Evolutionary conservation across 2,329 filamentous ascomycete genomes (phyloP), one percentile per base, ranked within the genome.

Genomic region (Neoarthrinium moseri): DNA sequence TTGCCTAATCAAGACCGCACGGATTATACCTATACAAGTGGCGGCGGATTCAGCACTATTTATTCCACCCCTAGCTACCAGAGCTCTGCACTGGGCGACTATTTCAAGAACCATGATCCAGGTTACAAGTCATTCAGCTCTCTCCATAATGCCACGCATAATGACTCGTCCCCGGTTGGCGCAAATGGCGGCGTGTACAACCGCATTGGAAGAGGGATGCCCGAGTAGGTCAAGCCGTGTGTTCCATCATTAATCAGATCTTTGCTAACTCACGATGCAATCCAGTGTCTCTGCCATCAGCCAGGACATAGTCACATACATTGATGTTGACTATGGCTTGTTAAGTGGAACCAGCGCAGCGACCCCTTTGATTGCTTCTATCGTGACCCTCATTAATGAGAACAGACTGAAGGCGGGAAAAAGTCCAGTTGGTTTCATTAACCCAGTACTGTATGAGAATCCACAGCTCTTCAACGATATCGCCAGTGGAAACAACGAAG

Each of bases 11-110:
- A 20, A 38, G 30, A 43, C 32, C 12, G 36, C 42, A 32, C 41
- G 36, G 40, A n/a, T 20, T 18, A 22, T n/a, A 20, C 46, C 20
- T 34, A 27, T 18, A 7, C 44, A 32, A 18, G 38, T 23, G 17
- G 37, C 21, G 54, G 54, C n/a, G 54, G 54, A 10, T 56, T 56
- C 35, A 49, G 45, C n/a, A 33, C 44, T 40, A n/a, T 58, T 26
- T 65, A 56, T 36, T 15, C 52, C 1, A 45, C 69, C 8, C 76
- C 76, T 0, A 51, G 51, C 5, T 81, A 73, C 50, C 77, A 80
- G 52, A 15, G 34, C 15, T 30, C 48, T 6, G 62, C 70, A 6
- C 54, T 63, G 5, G 73, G 78, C 2, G 53, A 59, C 4, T 48
- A 46, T 2, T 80, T 78, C 50, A 51, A 78, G 4, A 49, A 62